Conservation (phyloP, 306 rosid genomes). For the Morella rubra region DNA sequence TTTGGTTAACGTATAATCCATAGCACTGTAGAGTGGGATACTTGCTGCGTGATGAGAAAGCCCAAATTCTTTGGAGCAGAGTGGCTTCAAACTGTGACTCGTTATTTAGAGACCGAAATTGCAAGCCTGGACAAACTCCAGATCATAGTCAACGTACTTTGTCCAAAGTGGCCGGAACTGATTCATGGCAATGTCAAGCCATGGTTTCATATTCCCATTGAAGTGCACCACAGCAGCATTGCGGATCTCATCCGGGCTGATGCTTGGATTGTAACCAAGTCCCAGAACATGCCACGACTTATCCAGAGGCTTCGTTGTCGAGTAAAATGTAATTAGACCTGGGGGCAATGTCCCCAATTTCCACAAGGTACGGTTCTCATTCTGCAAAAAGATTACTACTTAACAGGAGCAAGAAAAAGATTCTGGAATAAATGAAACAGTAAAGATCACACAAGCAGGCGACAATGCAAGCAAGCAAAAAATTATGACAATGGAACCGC, state of each 20-base stretch:
- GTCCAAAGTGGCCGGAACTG: constrained; percentile 83
- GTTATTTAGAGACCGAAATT: constrained; percentile 63
- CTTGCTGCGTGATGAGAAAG: constrained; percentile 29
- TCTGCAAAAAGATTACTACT: constrained; percentile 47
- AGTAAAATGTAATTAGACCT: constrained; percentile 74
- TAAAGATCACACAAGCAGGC: neutral
- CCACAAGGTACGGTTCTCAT: constrained; percentile 78
- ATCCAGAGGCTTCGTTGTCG: constrained; percentile 78
- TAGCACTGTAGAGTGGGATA: constrained; percentile 6
- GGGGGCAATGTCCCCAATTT: constrained; percentile 86
- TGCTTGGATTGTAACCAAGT: constrained; percentile 87
- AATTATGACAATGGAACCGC: constrained; percentile 7
- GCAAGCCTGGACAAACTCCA: constrained; percentile 84
- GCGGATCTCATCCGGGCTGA: constrained; percentile 67
- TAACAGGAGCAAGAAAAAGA: neutral
- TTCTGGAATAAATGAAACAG: neutral
- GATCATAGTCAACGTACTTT: constrained; percentile 69
- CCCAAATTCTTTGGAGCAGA: constrained; percentile 23
- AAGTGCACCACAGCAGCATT: constrained; percentile 90
- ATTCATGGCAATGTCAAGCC: constrained; percentile 89
- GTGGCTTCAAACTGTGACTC: constrained; percentile 6
- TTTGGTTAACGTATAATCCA: constrained; percentile 37
- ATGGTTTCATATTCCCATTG: constrained; percentile 88
- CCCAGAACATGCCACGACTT: constrained; percentile 94
- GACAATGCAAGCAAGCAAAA: constrained; percentile 11